Evolutionary conservation across 208 protist species (phyloP).

Genomic region (Wallacemonas collosoma): DNA sequence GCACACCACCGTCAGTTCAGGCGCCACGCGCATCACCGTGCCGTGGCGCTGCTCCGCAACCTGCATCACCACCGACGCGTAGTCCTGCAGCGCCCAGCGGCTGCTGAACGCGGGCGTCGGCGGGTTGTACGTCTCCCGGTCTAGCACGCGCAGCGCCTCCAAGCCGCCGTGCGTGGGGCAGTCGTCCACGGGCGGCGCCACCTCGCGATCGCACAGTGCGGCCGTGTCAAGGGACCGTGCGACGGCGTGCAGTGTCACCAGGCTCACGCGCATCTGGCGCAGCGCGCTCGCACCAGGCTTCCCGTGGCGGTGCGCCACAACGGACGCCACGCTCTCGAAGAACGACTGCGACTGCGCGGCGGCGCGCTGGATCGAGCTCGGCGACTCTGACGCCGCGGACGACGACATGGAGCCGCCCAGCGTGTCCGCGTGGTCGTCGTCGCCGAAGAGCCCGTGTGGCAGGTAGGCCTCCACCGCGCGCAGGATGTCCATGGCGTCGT

Average conservation of each 20-base stretch:
- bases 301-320: background rate
- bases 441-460: background rate
- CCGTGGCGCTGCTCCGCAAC: conserved; percentile 2
- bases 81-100: conserved; percentile 8
- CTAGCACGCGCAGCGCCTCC: background rate
- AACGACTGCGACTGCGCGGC: background rate
- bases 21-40: background rate
- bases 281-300: background rate
- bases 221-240: background rate
- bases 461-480: conserved; percentile 11
- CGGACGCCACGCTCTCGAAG: background rate
- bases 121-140: background rate
- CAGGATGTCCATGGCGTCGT: conserved; percentile 10
- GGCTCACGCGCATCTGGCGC: background rate
- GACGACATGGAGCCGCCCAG: background rate
- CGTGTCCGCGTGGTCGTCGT: background rate
- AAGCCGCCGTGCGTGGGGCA: background rate
- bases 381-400: background rate
- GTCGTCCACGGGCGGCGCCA: background rate
- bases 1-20: background rate
- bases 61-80: conserved; percentile 1
- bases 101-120: conserved; percentile 1
- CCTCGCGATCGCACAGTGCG: background rate
- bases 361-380: background rate
- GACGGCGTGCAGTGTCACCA: background rate